A percentile compares a stretch with the other conserved stretches of the same genome.
phyloP scores from a whole-genome alignment of 192 early-diverging fungal species.

The Phycomyces nitens region DNA sequence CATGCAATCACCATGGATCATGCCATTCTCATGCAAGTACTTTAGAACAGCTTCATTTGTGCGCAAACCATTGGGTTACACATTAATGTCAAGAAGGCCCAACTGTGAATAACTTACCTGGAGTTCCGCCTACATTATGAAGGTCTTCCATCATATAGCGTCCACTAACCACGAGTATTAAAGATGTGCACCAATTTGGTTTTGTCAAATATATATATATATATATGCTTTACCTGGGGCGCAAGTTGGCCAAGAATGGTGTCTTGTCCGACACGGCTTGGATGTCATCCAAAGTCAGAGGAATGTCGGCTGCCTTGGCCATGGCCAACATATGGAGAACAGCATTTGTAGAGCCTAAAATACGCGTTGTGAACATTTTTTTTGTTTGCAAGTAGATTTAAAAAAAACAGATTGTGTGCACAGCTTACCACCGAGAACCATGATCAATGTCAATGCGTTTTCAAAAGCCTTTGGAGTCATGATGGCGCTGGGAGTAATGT shows the following conservation, averaged over 20 bases:
- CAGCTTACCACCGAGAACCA: conserved; percentile 76
- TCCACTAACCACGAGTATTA: conserved; percentile 74
- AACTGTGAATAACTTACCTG: conserved; percentile 24
- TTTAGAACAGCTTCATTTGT: conserved; percentile 70
- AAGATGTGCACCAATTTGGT: not conserved
- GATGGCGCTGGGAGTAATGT: conserved; percentile 93
- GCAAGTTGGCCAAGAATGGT: conserved; percentile 94
- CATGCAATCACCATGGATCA: conserved; percentile 83
- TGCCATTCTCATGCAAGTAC: conserved; percentile 80
- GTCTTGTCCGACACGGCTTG: conserved; percentile 82
- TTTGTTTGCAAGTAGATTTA: no score
- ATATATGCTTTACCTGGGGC: conserved; percentile 71
- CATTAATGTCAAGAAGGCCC: no score
- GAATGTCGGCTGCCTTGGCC: conserved; percentile 76
- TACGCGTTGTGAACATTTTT: no score
- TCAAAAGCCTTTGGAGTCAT: conserved; percentile 94
- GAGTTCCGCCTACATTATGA: conserved; percentile 87
- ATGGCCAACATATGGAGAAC: conserved; percentile 92
- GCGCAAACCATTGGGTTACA: not conserved
- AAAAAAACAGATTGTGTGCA: no score
- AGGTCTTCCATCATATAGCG: conserved; percentile 98
- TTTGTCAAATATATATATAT: no score
- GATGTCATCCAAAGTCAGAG: conserved; percentile 90
- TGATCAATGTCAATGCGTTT: conserved; percentile 89
- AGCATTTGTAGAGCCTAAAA: conserved; percentile 87